Conservation (phyloP, 176 grass and related monocot species). For the Miscanthus lutarioriparius region DNA sequence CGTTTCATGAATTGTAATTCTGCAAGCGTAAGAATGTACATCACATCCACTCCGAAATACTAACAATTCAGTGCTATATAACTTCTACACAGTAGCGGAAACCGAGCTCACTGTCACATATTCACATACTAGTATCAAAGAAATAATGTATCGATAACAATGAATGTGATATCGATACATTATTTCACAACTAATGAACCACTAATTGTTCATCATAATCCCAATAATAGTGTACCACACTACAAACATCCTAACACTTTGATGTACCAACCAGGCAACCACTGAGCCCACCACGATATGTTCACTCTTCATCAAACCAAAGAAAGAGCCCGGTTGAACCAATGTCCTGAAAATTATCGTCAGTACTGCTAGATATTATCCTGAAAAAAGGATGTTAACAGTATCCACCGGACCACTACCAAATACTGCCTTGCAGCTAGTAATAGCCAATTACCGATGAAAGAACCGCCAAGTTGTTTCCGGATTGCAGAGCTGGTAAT, state of each 20-base stretch:
- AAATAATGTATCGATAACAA: constrained; percentile 3
- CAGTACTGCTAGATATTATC: background rate
- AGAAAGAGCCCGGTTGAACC: constrained; percentile 14
- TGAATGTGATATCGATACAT: background rate
- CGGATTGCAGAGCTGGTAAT: background rate
- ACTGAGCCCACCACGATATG: constrained; percentile 12
- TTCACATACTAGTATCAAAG: background rate
- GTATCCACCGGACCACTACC: background rate
- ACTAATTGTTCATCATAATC: constrained; percentile 14
- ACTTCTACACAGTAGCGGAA: background rate
- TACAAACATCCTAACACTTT: background rate
- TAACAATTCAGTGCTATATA: background rate
- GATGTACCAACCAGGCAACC: constrained; percentile 2
- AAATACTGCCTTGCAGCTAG: background rate
- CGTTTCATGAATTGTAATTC: background rate
- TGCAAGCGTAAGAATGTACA: background rate
- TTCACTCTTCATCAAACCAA: constrained; percentile 29
- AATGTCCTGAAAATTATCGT: background rate
- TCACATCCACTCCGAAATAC: background rate
- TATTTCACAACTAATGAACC: background rate
- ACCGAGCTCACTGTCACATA: background rate
- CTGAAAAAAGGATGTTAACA: background rate
- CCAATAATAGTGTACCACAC: background rate
- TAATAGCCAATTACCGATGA: background rate
- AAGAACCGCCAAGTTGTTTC: background rate